Conservation (phyloP, 192 early-diverging fungal genomes). For the Endogone sp. region DNA sequence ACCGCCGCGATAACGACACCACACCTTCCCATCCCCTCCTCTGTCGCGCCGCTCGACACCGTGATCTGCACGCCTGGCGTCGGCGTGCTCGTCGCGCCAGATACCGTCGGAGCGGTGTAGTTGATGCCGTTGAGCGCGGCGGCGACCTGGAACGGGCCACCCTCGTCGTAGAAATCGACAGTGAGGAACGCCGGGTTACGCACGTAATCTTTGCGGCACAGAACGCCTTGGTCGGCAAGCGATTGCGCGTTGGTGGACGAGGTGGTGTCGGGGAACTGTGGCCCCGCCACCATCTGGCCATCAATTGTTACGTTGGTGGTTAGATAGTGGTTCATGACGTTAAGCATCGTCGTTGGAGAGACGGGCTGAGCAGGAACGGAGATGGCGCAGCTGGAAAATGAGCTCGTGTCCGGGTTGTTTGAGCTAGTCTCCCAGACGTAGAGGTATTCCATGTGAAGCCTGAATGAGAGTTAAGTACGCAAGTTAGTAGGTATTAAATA, state of each 20-base stretch:
- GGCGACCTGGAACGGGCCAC: constrained; percentile 41
- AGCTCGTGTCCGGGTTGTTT: constrained; percentile 34
- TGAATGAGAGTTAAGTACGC: constrained; percentile 14
- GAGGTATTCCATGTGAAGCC: constrained; percentile 56
- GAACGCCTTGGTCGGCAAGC: constrained; percentile 51
- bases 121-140: constrained; percentile 51
- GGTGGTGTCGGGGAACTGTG: constrained; percentile 42
- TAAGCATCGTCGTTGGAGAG: constrained; percentile 35
- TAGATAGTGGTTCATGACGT: constrained; percentile 75
- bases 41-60: background rate
- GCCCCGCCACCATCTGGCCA: constrained; percentile 34
- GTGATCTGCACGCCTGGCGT: background rate
- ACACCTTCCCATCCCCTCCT: constrained; percentile 4
- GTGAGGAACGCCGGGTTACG: constrained; percentile 64
- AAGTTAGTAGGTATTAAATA: too few relatives aligned
- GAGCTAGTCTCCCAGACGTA: constrained; percentile 75
- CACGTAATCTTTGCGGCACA: constrained; percentile 42
- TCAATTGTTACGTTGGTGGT: constrained; percentile 37
- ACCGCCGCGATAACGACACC: constrained; percentile 14
- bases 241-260: constrained; percentile 48
- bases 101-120: constrained; percentile 21
- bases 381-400: constrained; percentile 52
- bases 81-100: background rate
- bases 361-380: constrained; percentile 30
- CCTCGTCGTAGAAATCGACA: constrained; percentile 73